Conservation (phyloP, 768 basidiomycete genomes). For the Xanthoconium purpureum region DNA sequence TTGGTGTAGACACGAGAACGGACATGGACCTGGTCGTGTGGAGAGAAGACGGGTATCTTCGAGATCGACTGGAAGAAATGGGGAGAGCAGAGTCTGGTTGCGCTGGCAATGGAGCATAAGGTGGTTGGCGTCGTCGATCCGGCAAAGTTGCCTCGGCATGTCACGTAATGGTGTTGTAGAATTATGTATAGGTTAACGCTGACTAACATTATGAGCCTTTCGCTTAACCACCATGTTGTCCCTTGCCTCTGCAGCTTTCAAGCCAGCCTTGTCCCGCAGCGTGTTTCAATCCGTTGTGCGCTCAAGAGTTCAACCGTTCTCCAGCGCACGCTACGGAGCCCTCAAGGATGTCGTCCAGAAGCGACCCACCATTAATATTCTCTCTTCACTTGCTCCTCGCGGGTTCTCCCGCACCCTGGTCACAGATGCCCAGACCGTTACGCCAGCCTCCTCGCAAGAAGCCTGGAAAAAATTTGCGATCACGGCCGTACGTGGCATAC, state of each 20-base stretch:
- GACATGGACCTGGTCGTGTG: conserved; percentile 64
- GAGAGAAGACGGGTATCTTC: conserved; percentile 64
- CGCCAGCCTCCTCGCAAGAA: conserved; percentile 38
- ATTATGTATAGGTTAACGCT: conserved; percentile 16
- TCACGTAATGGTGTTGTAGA: not conserved
- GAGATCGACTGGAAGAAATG: conserved; percentile 74
- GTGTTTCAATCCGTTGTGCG: conserved; percentile 22
- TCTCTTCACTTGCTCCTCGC: conserved; percentile 22
- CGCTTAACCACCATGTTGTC: conserved; percentile 17
- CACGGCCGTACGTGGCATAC: conserved; percentile 44
- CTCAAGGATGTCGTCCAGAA: conserved; percentile 31
- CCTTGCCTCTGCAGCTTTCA: no score
- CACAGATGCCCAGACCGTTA: conserved; percentile 42
- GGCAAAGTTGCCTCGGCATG: conserved; percentile 30
- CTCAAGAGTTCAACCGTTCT: conserved; percentile 17
- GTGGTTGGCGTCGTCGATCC: conserved; percentile 69
- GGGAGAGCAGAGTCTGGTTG: conserved; percentile 55
- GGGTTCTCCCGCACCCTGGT: conserved; percentile 45
- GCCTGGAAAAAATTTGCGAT: conserved; percentile 50
- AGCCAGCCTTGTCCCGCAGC: conserved; percentile 12
- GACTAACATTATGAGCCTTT: conserved; percentile 13
- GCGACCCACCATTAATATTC: conserved; percentile 14
- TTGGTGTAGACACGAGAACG: conserved; percentile 42
- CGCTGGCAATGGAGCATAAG: conserved; percentile 65
- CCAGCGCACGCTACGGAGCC: conserved; percentile 11